Base-by-base conservation (phyloP, 164 flowering plant species). In the Liriodendron chinense region DNA sequence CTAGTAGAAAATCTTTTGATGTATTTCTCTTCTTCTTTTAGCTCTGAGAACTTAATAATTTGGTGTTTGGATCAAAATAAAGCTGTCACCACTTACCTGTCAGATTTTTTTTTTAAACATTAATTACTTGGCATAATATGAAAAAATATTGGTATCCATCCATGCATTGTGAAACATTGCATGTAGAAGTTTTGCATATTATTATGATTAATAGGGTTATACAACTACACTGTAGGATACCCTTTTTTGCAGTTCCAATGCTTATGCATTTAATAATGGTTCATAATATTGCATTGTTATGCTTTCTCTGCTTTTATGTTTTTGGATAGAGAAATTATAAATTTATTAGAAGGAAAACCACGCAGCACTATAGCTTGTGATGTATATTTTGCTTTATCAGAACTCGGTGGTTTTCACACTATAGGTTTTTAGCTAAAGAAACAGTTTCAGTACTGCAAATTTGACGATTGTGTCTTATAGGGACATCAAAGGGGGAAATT, bases 401-500 rank as follows among this genome's bases (percentile, higher is more conserved):
- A 57, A 9, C 66, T 63, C n/a, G 66, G 24, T n/a, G n/a, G 3
- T 63, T 63, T 14, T 14, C 62, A 57, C 43, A 34, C 43, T 34
- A 34, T 34, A 57, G n/a, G n/a, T 14, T 57, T 34, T 34, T 63
- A 13, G 10, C 9, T 53, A 6, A 24, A 5, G 24, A 21, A 24
- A 57, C 56, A 25, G 9, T 65, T 65, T n/a, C 61, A n/a, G 49
- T 43, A 21, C 57, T 56, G 12, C 49, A 59, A 48, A 75, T 65
- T 68, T 50, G 64, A 34, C 18, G 12, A 5, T 76, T 72, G 20
- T 23, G 49, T 73, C 61, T 72, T 80, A 14, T 71, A 96, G 99
- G 91, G 99, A 96, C 77, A 94, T 96, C 73, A 96, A 94, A 81
- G 97, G 99, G 69, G 97, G 97, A 77, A 96, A 96, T 84, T 80